Evolutionary conservation across 2,329 filamentous ascomycete genomes (phyloP), one percentile per base, ranked within the genome.

Genomic region (Exophiala oligosperma): DNA sequence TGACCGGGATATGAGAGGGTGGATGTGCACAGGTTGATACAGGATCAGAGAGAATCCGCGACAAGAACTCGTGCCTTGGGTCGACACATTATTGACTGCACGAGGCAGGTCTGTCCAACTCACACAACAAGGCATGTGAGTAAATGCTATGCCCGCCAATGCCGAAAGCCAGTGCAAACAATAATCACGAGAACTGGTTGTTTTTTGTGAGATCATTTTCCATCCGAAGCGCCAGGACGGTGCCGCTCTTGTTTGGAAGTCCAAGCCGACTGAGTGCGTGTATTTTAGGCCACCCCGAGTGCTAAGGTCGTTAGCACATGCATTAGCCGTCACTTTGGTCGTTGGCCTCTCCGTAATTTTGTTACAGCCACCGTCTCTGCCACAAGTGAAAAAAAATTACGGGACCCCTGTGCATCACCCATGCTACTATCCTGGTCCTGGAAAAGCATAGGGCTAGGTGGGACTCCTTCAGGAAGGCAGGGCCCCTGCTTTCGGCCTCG

Each of bases 401-500:
- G 49, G 44, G 7, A n/a, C 32, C 57, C 46, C 52, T 49, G 37
- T 32, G 28, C 56, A 57, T 24, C 41, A 12, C 24, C 35, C 51
- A 38, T 49, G 55, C 44, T 11, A 11, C 14, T 38, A 55, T 37
- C 52, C 52, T 49, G 52, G 44, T 41, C 35, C 32, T 24, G 43
- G 37, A 6, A 48, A 55, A 40, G 46, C 23, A 49, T 54, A 59
- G 52, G 56, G 56, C 51, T 55, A 48, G 14, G 35, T 32, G 57
- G 55, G 61, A 51, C 52, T 52, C 55, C 50, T 41, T 54, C 35
- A 47, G 40, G 32, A 51, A 46, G 49, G 56, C 52, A 59, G 56
- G 52, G 56, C 56, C 49, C 47, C 57, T 57, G 47, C 51, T 56
- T 60, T 60, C 54, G 61, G 61, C 46, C 60, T 43, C 54, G 51